These are phyloP conservation scores for Kwoniella shandongensis DNA, from an alignment of 768 basidiomycete species.

Conservation along the genomic window DNA sequence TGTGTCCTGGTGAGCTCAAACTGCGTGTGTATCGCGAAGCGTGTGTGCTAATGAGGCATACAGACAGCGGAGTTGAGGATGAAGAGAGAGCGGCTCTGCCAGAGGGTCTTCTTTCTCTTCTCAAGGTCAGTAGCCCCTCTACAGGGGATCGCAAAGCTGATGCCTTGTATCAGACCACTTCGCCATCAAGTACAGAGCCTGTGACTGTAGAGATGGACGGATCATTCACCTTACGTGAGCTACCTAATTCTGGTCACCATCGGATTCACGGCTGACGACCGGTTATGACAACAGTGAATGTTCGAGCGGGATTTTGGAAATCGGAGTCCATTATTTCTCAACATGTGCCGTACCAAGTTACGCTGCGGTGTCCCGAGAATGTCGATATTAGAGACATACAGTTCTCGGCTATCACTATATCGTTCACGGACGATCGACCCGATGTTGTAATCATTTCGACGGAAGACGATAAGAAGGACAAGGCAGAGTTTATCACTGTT, in stretches of 20 bases:
- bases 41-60: constrained; percentile 1
- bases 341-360: constrained; percentile 71
- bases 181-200: constrained; percentile 62
- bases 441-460: constrained; percentile 62
- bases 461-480: constrained; percentile 9
- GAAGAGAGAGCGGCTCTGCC: constrained; percentile 56
- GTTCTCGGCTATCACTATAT: constrained; percentile 63
- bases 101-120: constrained; percentile 70
- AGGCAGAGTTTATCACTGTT: constrained; percentile 56
- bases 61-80: constrained; percentile 30
- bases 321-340: constrained; percentile 64
- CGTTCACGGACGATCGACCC: constrained; percentile 60
- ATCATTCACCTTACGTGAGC: constrained; percentile 20
- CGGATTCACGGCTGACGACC: constrained; percentile 56
- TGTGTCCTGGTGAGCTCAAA: constrained; percentile 65
- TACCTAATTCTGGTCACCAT: constrained; percentile 34
- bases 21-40: background rate
- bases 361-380: constrained; percentile 60
- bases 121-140: constrained; percentile 59
- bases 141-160: constrained; percentile 4
- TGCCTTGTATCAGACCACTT: constrained; percentile 78
- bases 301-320: constrained; percentile 70
- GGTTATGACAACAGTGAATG: constrained; percentile 61
- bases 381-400: constrained; percentile 63
- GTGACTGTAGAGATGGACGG: constrained; percentile 62